Percentiles rank a stretch among this genome's conserved stretches.
Evolutionary conservation across 805 yeast species (phyloP).

Genomic region (Schwanniomyces yamadae): DNA sequence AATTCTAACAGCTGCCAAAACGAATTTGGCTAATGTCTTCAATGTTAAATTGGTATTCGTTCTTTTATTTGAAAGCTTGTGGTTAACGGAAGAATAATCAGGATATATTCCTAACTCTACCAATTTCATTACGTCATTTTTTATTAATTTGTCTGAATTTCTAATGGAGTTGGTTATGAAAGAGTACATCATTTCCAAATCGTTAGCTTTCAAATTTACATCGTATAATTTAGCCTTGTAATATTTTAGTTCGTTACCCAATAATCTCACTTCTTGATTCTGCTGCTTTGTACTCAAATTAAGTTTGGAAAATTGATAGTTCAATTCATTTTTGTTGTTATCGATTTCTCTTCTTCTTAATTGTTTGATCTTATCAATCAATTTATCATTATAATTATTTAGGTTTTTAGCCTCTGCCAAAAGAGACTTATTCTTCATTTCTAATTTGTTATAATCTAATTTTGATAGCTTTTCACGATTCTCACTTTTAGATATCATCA

Average conservation of each 20-base stretch:
- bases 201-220: conserved; percentile 32
- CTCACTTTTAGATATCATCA: conserved; percentile 26
- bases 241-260: conserved; percentile 43
- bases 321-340: conserved; percentile 19
- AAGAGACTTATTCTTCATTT: conserved; percentile 24
- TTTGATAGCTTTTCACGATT: conserved; percentile 24
- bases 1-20: conserved; percentile 35
- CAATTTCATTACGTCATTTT: conserved; percentile 27
- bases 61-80: conserved; percentile 14
- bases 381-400: conserved; percentile 27
- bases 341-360: conserved; percentile 28
- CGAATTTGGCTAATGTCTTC: conserved; percentile 35
- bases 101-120: conserved; percentile 35
- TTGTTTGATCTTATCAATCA: conserved; percentile 26
- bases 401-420: conserved; percentile 30
- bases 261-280: conserved; percentile 13
- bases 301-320: conserved; percentile 24
- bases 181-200: conserved; percentile 34
- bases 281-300: conserved; percentile 16
- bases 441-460: conserved; percentile 31
- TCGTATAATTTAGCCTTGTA: conserved; percentile 50
- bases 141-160: conserved; percentile 24
- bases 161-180: conserved; percentile 28
- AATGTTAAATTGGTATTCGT: conserved; percentile 19
- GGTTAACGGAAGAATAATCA: conserved; percentile 14